phyloP scores from a whole-genome alignment of 805 yeast genomes.

The Teunomyces tritomae region DNA sequence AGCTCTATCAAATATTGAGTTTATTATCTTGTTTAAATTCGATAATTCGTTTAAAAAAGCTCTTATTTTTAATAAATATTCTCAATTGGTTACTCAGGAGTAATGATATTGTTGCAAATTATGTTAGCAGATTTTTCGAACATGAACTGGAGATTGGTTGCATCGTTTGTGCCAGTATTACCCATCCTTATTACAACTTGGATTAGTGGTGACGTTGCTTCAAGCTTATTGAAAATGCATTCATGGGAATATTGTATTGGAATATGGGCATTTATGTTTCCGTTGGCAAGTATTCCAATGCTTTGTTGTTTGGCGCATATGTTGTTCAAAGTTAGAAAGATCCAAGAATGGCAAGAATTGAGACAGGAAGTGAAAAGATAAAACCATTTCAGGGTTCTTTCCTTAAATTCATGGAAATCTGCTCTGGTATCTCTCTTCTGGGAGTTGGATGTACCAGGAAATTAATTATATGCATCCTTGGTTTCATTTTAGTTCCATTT shows the following conservation, averaged over 20 bases:
- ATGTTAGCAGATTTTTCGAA: constrained; percentile 65
- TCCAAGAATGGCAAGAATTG: constrained; percentile 49
- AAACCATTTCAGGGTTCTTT: constrained; percentile 13
- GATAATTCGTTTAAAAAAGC: too few relatives aligned
- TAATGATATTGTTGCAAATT: constrained; percentile 53
- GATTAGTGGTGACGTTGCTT: constrained; percentile 61
- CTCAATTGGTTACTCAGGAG: constrained; percentile 66
- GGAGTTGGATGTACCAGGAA: constrained; percentile 65
- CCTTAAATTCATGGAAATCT: constrained; percentile 23
- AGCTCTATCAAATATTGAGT: constrained; percentile 40
- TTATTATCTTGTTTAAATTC: too few relatives aligned
- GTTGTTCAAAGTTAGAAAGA: constrained; percentile 51
- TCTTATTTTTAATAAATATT: too few relatives aligned
- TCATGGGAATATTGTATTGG: constrained; percentile 66
- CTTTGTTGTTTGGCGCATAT: constrained; percentile 52
- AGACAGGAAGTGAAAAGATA: constrained; percentile 30
- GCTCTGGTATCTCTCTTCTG: constrained; percentile 48
- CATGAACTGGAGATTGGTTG: constrained; percentile 68
- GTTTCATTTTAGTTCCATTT: constrained; percentile 67
- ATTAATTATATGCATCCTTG: constrained; percentile 53
- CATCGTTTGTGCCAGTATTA: constrained; percentile 62
- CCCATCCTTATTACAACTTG: constrained; percentile 81
- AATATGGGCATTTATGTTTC: constrained; percentile 78
- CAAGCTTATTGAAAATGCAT: constrained; percentile 43
- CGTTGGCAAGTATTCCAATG: constrained; percentile 60